Evolutionary conservation across 345 rosid species (phyloP), one percentile per base, ranked within the genome.

Genomic region (Aquilaria malaccensis): DNA sequence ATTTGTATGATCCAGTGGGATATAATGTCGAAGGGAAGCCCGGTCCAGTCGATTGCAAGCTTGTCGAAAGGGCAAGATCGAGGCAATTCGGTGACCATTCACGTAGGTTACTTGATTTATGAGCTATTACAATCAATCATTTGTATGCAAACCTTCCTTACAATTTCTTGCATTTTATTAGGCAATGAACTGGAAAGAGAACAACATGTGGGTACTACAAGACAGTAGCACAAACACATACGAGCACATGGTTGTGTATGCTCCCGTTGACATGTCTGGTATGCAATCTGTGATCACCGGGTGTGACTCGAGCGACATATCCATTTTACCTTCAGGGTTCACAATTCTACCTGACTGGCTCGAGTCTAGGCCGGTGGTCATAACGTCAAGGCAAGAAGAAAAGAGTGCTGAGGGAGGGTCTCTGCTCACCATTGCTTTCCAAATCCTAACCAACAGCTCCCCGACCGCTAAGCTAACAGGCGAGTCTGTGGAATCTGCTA

Each of bases 31-130:
- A 84, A 65, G 45, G 95, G 87, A 62, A 87, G 80, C 30, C 74
- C 83, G 7, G 93, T 82, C 4, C 88, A 85, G 67, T 76, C 91
- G 33, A 80, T 85, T 30, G 99, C 89, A 63, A 86, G 81, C 72
- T 74, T 94, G 64, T 75, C 96, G 37, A 88, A 94, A 71, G 99
- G 99, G 45, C 87, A 90, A 81, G 92, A 90, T 75, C 81, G 96
- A 37, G 99, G 97, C 73, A 94, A 94, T 69, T 79, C 97, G 65
- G 99, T 88, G 52, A 73, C 87, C 33, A 80, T 94, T 50, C 99
- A 85, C 62, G 99, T 82, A 57, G 66, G 59, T 66, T 33, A 41
- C 61, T 32, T 31, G 13, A 29, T 30, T 45, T 41, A 45, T 45
- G 0, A 2, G 10, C 1, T 3, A 13, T 10, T 43, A 6, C 30